Percentiles rank a stretch among this genome's conserved stretches.
phyloP scores from a whole-genome alignment of 2,329 filamentous ascomycete species.

The Stachybotrys echinatus region DNA sequence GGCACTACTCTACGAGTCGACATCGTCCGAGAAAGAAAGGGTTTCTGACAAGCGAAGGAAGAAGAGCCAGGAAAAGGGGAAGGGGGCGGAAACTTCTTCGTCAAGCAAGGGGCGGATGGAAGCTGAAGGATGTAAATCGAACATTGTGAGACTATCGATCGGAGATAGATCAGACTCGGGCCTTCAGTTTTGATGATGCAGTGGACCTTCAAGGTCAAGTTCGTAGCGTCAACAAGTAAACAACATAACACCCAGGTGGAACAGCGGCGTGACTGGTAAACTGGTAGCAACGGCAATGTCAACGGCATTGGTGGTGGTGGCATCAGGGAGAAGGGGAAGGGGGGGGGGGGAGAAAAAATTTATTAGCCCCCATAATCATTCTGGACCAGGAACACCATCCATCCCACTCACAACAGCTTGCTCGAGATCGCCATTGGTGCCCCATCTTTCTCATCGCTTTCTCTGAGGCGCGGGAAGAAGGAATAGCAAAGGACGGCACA shows the following conservation, averaged over 20 bases:
- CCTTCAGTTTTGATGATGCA: no score
- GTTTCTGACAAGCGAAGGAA: not conserved
- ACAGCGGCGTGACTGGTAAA: no score
- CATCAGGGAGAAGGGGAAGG: no score
- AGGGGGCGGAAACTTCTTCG: no score
- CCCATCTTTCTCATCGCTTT: not conserved
- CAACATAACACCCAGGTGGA: no score
- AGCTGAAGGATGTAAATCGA: not conserved
- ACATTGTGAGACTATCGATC: no score
- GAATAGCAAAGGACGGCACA: no score
- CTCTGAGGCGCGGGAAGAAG: not conserved
- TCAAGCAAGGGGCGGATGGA: not conserved
- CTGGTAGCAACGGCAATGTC: no score
- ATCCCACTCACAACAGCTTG: not conserved
- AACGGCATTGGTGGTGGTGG: no score
- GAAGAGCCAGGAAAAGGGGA: no score
- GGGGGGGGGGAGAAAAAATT: not conserved
- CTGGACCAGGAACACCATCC: not conserved
- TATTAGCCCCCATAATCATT: not conserved
- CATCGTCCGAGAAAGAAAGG: not conserved
- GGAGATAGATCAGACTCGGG: no score
- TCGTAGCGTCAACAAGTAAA: no score
- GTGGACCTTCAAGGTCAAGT: not conserved
- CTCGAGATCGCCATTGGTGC: not conserved
- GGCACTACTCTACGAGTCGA: not conserved